Evolutionary conservation across 1,284 basidiomycete species (phyloP), one percentile per base, ranked within the genome.

Genomic region (Microbotryum scabiosae): DNA sequence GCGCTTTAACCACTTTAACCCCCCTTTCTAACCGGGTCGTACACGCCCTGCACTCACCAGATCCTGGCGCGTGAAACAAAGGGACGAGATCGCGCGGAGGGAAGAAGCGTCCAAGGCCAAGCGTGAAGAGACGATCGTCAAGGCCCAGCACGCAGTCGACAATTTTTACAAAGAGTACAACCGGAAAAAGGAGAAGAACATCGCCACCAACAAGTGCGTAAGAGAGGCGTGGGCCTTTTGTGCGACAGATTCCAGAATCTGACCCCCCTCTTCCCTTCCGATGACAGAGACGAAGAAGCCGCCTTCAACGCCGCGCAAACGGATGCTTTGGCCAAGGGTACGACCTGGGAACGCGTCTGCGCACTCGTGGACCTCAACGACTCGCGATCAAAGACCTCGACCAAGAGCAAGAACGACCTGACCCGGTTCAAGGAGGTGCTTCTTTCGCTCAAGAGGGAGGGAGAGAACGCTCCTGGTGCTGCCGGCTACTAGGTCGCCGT

Each of bases 141-240:
- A 86, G 74, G 96, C 96, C 23, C 92, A 97, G 75, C 84, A 85
- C 71, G 82, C 88, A 32, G 97, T 98, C 68, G 96, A 98, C 77
- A 83, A 87, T 72, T 98, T 97, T 76, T 98, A 98, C 76, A 90
- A 91, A 73, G 85, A 90, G 59, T 97, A 98, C 76, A 84, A 91
- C 60, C 80, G 82, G 66, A 87, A 90, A 79, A 97, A 96, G 79
- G 90, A 94, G 78, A 84, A 84, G 74, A 88, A 85, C 72, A 97
- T 99, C 71, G 81, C 87, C 54, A 85, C 92, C 76, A 99, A 98
- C 82, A 98, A 98, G 91, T 94, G 66, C 71, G 86, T 81, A 5
- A 8, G 57, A 47, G 41, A 21, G 18, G 18, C 20, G 56, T 14
- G n/a, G 16, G 14, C 14, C 8, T 44, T 32, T 12, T 5, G 18